These are phyloP conservation scores for Lepidopterella palustris DNA, from an alignment of 495 filamentous ascomycete genomes.

Conservation along the genomic window DNA sequence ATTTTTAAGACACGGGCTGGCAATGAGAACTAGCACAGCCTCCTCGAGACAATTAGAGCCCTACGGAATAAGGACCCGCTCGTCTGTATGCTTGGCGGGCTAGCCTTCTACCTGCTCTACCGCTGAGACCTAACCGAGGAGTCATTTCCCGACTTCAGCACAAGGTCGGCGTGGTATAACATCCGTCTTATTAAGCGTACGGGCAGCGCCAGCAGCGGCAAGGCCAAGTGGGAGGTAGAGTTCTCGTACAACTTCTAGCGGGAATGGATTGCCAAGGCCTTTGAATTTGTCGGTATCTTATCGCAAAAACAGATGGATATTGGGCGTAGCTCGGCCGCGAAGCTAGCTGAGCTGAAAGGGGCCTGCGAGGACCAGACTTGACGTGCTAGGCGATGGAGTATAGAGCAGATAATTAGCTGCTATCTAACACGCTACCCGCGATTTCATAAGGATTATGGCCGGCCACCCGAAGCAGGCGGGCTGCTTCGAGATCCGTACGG, in stretches of 20 bases:
- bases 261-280: conserved; percentile 4
- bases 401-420: conserved; percentile 8
- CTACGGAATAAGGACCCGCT: conserved; percentile 7
- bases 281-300: conserved; percentile 5
- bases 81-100: conserved; percentile 14
- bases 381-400: background rate
- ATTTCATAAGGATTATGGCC: conserved; percentile 8
- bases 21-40: conserved; percentile 12
- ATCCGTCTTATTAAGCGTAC: conserved; percentile 11
- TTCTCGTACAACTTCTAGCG: conserved; percentile 9
- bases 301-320: conserved; percentile 8
- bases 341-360: conserved; percentile 12
- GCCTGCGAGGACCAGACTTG: conserved; percentile 8
- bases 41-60: conserved; percentile 8
- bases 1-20: conserved; percentile 6
- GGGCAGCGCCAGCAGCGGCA: background rate
- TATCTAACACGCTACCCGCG: conserved; percentile 8
- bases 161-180: conserved; percentile 5
- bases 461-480: background rate
- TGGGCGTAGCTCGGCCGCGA: background rate
- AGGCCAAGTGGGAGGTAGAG: background rate
- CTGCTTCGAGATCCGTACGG: conserved; percentile 12
- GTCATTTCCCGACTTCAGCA: conserved; percentile 11
- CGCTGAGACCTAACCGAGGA: conserved; percentile 14
- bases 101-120: conserved; percentile 13